These are phyloP conservation scores for Irpex sp. DNA, from an alignment of 1,284 basidiomycete species.

Conservation along the genomic window DNA sequence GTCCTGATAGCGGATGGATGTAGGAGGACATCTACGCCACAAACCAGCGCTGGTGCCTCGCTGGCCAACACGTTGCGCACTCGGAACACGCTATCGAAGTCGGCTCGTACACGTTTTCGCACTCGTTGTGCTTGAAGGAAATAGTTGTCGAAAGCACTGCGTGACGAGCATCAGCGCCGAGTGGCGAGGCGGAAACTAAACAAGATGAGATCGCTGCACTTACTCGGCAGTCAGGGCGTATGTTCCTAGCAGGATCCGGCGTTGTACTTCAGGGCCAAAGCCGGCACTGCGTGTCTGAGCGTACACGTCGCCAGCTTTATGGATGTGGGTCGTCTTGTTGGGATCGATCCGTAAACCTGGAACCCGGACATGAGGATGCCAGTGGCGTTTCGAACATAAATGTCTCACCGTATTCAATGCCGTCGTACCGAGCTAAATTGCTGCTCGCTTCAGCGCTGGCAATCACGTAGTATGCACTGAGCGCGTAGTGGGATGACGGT, in stretches of 20 bases:
- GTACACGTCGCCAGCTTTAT: slow-evolving; percentile 50
- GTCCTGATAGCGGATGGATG: slow-evolving; percentile 83
- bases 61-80: slow-evolving; percentile 42
- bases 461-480: slow-evolving; percentile 94
- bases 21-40: slow-evolving; percentile 76
- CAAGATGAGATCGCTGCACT: slow-evolving; percentile 24
- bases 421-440: slow-evolving; percentile 90
- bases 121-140: slow-evolving; percentile 90
- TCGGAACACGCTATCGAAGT: slow-evolving; percentile 74
- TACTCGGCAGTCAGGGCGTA: slow-evolving; percentile 92
- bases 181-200: neutral
- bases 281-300: slow-evolving; percentile 56
- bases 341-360: slow-evolving; percentile 47
- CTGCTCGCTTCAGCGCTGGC: slow-evolving; percentile 94
- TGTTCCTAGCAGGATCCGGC: slow-evolving; percentile 88
- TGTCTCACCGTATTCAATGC: slow-evolving; percentile 65
- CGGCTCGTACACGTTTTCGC: slow-evolving; percentile 65
- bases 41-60: slow-evolving; percentile 4
- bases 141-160: slow-evolving; percentile 93
- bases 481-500: slow-evolving; percentile 72
- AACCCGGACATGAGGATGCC: neutral
- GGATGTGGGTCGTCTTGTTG: slow-evolving; percentile 37
- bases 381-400: neutral
- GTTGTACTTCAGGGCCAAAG: slow-evolving; percentile 86
- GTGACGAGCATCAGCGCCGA: neutral